Percentiles rank a stretch among this genome's conserved stretches.
Conservation (phyloP, 2,329 filamentous ascomycete species). For the Scytalidium sp. region DNA sequence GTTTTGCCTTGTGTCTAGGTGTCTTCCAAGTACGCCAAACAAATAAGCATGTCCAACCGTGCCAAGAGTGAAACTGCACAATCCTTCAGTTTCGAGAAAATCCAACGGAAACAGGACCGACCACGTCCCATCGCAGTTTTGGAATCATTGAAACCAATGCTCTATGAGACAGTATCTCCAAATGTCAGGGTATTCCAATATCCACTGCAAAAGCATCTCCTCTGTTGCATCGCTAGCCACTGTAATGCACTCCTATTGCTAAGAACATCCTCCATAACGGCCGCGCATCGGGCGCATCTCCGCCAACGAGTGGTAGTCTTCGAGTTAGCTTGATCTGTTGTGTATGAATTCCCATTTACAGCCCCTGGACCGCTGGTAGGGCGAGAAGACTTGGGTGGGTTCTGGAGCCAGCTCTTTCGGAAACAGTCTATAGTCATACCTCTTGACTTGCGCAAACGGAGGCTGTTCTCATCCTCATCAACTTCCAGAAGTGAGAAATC, state of each 20-base stretch:
- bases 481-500: slow-evolving; percentile 29
- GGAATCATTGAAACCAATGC: background rate
- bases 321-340: background rate
- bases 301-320: slow-evolving; percentile 20
- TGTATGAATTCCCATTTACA: background rate
- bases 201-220: slow-evolving; percentile 29
- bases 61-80: no score
- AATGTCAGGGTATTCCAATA: slow-evolving; percentile 27
- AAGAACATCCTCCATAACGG: slow-evolving; percentile 30
- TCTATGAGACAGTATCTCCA: slow-evolving; percentile 23
- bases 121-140: no score
- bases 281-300: slow-evolving; percentile 29
- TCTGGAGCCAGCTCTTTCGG: slow-evolving; percentile 23
- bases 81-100: no score
- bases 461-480: slow-evolving; percentile 22
- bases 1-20: no score
- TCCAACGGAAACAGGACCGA: no score
- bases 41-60: no score
- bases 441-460: slow-evolving; percentile 10
- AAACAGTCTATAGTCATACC: slow-evolving; percentile 27
- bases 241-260: slow-evolving; percentile 25
- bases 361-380: background rate
- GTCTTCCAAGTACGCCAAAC: no score
- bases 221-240: slow-evolving; percentile 31
- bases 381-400: slow-evolving; percentile 11